A percentile compares a stretch with the other conserved stretches of the same genome.
Conservation (phyloP, 768 basidiomycete species). For the Mycena galopus region DNA sequence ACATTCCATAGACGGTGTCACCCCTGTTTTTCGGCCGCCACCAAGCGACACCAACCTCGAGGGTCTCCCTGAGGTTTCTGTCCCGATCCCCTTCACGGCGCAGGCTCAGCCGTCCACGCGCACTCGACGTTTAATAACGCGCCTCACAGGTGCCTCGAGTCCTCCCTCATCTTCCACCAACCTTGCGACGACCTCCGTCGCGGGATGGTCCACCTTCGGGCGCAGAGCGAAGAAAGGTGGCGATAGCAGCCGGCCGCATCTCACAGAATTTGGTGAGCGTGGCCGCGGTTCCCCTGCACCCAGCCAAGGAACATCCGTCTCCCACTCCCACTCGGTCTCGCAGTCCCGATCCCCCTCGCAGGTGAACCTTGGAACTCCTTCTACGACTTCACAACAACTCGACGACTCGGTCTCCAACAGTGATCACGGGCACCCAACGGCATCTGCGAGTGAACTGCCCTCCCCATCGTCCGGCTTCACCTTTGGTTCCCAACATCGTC, state of each 20-base stretch:
- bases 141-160: conserved; percentile 19
- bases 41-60: conserved; percentile 8
- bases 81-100: conserved; percentile 11
- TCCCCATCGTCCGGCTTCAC: conserved; percentile 31
- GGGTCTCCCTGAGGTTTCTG: conserved; percentile 19
- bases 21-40: background rate
- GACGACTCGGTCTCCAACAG: conserved; percentile 27
- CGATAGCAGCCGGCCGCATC: conserved; percentile 1
- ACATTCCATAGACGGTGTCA: conserved; percentile 25
- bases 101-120: conserved; percentile 21
- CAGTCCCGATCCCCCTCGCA: conserved; percentile 22
- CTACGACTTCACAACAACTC: conserved; percentile 26
- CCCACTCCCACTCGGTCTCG: conserved; percentile 14
- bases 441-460: conserved; percentile 18
- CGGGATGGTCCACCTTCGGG: conserved; percentile 38
- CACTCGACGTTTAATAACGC: conserved; percentile 11
- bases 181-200: background rate
- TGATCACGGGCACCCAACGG: conserved; percentile 22
- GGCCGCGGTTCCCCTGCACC: conserved; percentile 31
- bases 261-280: conserved; percentile 29
- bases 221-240: conserved; percentile 3
- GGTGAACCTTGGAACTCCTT: conserved; percentile 24
- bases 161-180: conserved; percentile 21
- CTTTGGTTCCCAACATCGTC: conserved; percentile 30
- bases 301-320: conserved; percentile 25